Evolutionary conservation across 768 basidiomycete species (phyloP), one percentile per base, ranked within the genome.

Genomic region (Mycena floridula): DNA sequence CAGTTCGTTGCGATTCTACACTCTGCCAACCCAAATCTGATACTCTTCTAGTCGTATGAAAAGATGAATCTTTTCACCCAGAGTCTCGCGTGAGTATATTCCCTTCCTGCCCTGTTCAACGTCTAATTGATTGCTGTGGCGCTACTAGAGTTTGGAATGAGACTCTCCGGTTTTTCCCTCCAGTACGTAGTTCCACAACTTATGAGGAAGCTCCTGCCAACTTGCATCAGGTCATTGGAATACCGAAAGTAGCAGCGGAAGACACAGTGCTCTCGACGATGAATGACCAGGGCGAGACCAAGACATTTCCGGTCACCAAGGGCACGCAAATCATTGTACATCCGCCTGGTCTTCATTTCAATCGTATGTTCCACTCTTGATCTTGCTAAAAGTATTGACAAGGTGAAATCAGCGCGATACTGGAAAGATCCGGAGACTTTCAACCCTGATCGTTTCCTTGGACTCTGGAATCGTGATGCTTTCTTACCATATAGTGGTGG

Each of bases 381-480:
- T 26, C 22, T n/a, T n/a, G n/a, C 21, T 22, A 43, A 13, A 18
- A 41, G 15, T 35, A 16, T 9, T 30, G 28, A 9, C 28, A 9
- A 3, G n/a, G n/a, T n/a, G n/a, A n/a, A n/a, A 18, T 23, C 40
- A 79, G 78, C 77, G 22, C 67, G 68, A 26, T 78, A 78, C 53
- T 81, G 79, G 77, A 57, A 35, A 40, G 67, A 79, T 37, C 77
- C 79, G 3, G 49, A 72, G 24, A 51, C 51, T 7, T 81, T 78
- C 57, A 66, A 63, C 15, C 67, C 67, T 5, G 56, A 58, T 28
- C 53, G 67, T 21, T 67, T 67, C 49, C 44, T 77, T 15, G 66
- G 63, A 26, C 70, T 77, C 38, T 80, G 73, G 69, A 67, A 72
- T 18, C 63, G 68, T 26, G 76, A 79, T 50, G 79, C 77, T 0